Evolutionary conservation across 306 rosid genomes (phyloP), one percentile per base, ranked within the genome.

Genomic region (Dalbergia oliveri): DNA sequence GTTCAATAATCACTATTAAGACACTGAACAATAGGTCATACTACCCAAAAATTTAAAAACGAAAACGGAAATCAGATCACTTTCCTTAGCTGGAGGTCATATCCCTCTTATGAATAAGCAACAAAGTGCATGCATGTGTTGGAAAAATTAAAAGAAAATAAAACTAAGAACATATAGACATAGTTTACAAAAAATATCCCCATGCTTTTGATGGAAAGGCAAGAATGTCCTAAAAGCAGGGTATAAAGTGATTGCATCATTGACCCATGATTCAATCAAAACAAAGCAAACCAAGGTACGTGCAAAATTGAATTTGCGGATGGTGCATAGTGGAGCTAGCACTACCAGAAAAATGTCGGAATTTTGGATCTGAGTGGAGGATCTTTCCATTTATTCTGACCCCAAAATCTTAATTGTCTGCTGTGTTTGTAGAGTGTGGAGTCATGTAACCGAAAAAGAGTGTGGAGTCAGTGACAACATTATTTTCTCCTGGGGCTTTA

Each of bases 191-290:
- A 65, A 58, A 12, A 72, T 49, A 58, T 78, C 72, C 64, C 9
- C 10, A 34, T 44, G 58, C 61, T 39, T 18, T 65, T 50, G 60
- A 83, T 65, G 61, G 56, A 47, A 78, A 61, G 83, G 69, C 37
- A 72, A 51, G 75, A 65, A 41, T 70, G 65, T 69, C 33, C 21
- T 11, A 77, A 72, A 39, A 65, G 72, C 3, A 50, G 66, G 75
- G 82, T 71, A 18, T 8, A 65, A 78, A 66, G 80, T 83, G 80
- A 85, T 72, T 39, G 51, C 73, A 77, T 41, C 66, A 66, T 81
- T 85, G 83, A 77, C 72, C 65, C 50, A 56, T 75, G 62, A 70
- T 84, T 69, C 76, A 75, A 54, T 54, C 49, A 19, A 69, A 15
- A 54, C 66, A 71, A 62, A 65, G 79, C 69, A 43, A 66, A 64